phyloP scores from a whole-genome alignment of 2,329 filamentous ascomycete species.

The Cladosporium velox region DNA sequence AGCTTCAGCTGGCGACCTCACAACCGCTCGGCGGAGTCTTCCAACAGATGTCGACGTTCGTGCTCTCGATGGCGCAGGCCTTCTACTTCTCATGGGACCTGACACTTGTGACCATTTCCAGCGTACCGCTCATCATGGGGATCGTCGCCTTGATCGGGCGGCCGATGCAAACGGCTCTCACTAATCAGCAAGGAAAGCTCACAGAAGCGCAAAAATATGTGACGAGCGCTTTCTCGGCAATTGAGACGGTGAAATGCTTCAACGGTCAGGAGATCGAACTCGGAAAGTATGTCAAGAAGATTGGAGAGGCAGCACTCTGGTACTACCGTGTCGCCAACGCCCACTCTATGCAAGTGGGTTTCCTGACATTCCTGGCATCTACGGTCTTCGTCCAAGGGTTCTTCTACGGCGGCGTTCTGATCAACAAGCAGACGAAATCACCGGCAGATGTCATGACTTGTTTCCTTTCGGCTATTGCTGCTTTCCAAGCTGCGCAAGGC shows the following conservation, averaged over 20 bases:
- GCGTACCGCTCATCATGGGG: conserved; percentile 66
- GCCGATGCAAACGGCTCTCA: conserved; percentile 66
- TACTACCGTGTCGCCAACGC: conserved; percentile 70
- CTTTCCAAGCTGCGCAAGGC: conserved; percentile 72
- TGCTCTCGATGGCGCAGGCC: conserved; percentile 69
- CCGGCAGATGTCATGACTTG: conserved; percentile 75
- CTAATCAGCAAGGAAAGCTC: conserved; percentile 67
- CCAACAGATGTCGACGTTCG: conserved; percentile 63
- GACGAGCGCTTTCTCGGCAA: conserved; percentile 68
- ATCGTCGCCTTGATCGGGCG: conserved; percentile 62
- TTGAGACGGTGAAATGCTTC: conserved; percentile 85
- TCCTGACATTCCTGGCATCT: conserved; percentile 72
- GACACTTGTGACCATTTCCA: conserved; percentile 74
- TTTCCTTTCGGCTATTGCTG: conserved; percentile 79
- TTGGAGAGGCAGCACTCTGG: conserved; percentile 60
- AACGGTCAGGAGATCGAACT: conserved; percentile 73
- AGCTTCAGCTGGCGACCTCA: conserved; percentile 78
- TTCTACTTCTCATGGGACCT: conserved; percentile 82
- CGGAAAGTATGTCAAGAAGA: conserved; percentile 62
- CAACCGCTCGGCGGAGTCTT: conserved; percentile 74
- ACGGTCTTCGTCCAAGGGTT: conserved; percentile 86
- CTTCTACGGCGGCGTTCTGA: conserved; percentile 77
- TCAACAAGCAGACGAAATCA: conserved; percentile 58
- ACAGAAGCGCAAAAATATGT: conserved; percentile 70
- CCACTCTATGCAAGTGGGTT: conserved; percentile 71